Percentiles rank a stretch among this genome's conserved stretches.
phyloP scores from a whole-genome alignment of 2,329 filamentous ascomycete genomes.

The Coniochaeta sp. region DNA sequence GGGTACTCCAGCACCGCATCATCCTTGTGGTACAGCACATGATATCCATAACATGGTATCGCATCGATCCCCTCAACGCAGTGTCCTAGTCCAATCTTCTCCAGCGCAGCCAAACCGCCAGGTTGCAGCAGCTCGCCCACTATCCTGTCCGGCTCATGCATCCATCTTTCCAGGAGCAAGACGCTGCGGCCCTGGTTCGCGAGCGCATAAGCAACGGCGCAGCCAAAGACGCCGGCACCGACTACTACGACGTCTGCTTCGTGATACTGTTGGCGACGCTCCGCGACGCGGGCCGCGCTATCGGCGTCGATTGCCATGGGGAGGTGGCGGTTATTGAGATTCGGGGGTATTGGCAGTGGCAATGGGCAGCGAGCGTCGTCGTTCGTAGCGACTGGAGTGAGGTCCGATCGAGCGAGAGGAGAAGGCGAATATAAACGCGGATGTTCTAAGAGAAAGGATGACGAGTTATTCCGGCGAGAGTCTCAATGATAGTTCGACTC shows the following conservation, averaged over 20 bases:
- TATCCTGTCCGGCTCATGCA: conserved; percentile 92
- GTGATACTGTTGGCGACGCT: conserved; percentile 46
- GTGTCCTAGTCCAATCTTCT: conserved; percentile 69
- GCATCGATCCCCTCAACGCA: conserved; percentile 88
- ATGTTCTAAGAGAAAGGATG: background rate
- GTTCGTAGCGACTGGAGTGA: background rate
- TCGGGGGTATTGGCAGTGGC: background rate
- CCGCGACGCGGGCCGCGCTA: conserved; percentile 31
- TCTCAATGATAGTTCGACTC: background rate
- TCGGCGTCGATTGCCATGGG: conserved; percentile 24
- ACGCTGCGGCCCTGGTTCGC: conserved; percentile 88
- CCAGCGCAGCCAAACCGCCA: conserved; percentile 75
- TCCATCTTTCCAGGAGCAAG: conserved; percentile 76
- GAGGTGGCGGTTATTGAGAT: background rate
- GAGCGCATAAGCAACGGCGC: conserved; percentile 74
- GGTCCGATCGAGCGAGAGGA: background rate
- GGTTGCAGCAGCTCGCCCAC: conserved; percentile 94
- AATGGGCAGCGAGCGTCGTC: background rate
- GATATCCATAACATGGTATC: conserved; percentile 75
- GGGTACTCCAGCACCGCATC: conserved; percentile 76
- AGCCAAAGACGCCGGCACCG: conserved; percentile 85
- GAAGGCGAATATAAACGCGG: background rate
- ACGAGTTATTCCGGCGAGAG: background rate
- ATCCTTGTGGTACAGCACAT: conserved; percentile 73
- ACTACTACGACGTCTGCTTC: conserved; percentile 83